Evolutionary conservation across 1,139 yeast genomes (phyloP), one percentile per base, ranked within the genome.

Genomic region (Candida neerlandica): DNA sequence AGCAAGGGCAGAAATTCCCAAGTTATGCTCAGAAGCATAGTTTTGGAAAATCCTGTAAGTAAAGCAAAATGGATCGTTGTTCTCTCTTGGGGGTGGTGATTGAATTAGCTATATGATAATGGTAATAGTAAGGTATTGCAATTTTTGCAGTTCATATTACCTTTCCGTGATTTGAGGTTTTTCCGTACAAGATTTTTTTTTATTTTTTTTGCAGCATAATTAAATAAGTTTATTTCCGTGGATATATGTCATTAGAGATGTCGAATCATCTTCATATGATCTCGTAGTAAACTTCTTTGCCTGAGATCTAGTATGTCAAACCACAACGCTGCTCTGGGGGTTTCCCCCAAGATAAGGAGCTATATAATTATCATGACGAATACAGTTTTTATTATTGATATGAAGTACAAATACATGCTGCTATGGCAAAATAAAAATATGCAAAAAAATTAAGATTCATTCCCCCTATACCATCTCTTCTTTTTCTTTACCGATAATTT

Each of bases 401-500:
- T 14, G 5, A 10, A 32, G 16, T 32, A 14, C 34, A 32, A 32
- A 32, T 9, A 27, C 11, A 27, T 23, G 16, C 9, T 14, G 12
- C 2, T 14, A 32, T 2, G 12, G 12, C 34, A 12, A 34, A 34
- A 34, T 6, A 34, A 11, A 38, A 18, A 23, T 23, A 38, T 9
- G 15, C 35, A 29, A 41, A 18, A n/a, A 16, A 2, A 11, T 10
- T 29, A 11, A 29, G 12, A 35, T 23, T 7, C 10, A 37, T 16
- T 15, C 33, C 12, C 23, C 15, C 46, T 56, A 67, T 4, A 68
- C 73, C 62, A 66, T 63, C 19, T 60, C 72, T 51, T 67, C 72
- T 51, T 63, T 67, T 39, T 64, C 68, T 26, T 61, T 60, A 6
- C 74, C 76, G 41, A 70, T 48, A 21, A 53, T 48, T 49, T 67